Percentiles rank a stretch among this genome's conserved stretches.
phyloP scores from a whole-genome alignment of 345 rosid species.

The Citrus australasica region DNA sequence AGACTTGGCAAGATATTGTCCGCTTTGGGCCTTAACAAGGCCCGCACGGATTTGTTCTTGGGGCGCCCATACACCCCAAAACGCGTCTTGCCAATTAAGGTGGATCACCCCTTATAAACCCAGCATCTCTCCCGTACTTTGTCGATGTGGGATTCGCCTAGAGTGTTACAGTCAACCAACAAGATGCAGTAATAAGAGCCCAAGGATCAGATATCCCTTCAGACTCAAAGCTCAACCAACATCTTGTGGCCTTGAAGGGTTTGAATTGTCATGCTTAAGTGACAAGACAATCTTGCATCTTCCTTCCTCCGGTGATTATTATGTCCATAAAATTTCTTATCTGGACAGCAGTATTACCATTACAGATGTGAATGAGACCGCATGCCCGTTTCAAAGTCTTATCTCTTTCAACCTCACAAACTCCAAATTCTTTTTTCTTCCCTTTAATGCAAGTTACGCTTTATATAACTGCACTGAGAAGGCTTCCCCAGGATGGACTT shows the following conservation, averaged over 20 bases:
- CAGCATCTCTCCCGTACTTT: too few species aligned
- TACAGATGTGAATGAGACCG: background rate
- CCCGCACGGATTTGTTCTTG: too few species aligned
- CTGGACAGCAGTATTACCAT: background rate
- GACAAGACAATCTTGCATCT: background rate
- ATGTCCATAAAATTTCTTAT: constrained; percentile 1
- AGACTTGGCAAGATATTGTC: too few species aligned
- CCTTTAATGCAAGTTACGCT: background rate
- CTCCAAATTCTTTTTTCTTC: background rate
- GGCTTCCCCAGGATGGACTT: too few species aligned
- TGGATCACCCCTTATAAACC: too few species aligned
- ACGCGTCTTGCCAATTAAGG: too few species aligned
- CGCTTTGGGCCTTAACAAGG: too few species aligned
- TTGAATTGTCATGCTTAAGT: constrained; percentile 5
- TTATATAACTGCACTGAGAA: background rate
- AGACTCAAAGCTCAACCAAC: constrained; percentile 1
- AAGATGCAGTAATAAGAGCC: background rate
- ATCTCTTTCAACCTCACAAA: background rate
- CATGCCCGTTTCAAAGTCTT: background rate
- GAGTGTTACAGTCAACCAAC: too few species aligned
- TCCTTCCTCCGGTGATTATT: background rate
- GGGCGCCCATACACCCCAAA: too few species aligned
- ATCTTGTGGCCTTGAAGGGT: constrained; percentile 2
- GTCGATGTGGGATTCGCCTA: too few species aligned
- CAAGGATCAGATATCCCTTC: constrained; percentile 11